Evolutionary conservation across 2,329 filamentous ascomycete species (phyloP), one percentile per base, ranked within the genome.

Genomic region (Aspergillus versicolor): DNA sequence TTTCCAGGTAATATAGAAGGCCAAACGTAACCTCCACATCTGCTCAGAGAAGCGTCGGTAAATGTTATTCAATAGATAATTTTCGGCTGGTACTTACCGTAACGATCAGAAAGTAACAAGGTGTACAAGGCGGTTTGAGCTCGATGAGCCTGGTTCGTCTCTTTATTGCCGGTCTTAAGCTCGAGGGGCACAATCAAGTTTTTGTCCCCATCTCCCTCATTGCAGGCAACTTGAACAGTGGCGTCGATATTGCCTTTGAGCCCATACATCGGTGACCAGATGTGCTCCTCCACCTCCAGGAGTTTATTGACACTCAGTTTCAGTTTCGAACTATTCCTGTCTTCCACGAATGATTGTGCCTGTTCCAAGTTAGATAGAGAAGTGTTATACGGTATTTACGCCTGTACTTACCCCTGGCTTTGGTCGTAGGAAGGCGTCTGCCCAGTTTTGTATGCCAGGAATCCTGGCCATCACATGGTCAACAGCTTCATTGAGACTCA

Each of bases 181-280:
- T 99, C 94, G 62, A 99, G 91, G 0, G 94, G 94, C 4, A 96
- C 90, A 0, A 92, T 92, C 61, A 97, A 78, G 5, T 84, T 90
- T 59, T 85, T 85, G 46, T 79, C 75, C 30, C 84, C 81, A n/a
- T 82, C 78, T 24, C 86, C 84, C 56, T 96, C 89, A 54, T 84
- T 80, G 80, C 97, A 89, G 0, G 84, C 85, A 15, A 94, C 89
- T 76, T 99, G 91, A 1, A 99, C 90, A 0, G 94, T 97, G 27
- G 94, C 94, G 75, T 99, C 94, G 58, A 99, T 94, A 66, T 97
- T 99, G 30, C 94, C 94, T 73, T 99, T 99, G 15, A 99, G 80
- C 0, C 94, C 94, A 70, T 96, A 99, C 85, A 92, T 93, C 0
- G 94, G 94, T 6, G 93, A 97, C 94, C 94, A 99, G 27, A 99